Evolutionary conservation across 2,329 filamentous ascomycete genomes (phyloP), one percentile per base, ranked within the genome.

Genomic region (Fusarium pseudonygamai): DNA sequence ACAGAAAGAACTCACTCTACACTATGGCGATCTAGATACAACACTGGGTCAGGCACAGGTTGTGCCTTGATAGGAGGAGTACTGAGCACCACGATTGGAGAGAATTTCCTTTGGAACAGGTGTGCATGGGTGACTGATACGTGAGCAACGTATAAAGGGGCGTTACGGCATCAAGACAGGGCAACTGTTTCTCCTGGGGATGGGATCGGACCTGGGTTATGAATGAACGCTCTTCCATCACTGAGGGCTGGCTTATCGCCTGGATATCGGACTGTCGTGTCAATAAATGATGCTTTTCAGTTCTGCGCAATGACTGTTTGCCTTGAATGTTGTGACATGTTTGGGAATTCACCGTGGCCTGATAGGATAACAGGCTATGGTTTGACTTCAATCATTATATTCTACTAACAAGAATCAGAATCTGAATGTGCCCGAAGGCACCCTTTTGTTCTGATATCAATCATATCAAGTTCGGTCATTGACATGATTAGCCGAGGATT

Each of bases 21-120:
- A 89, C 73, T 92, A 92, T 67, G 86, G 86, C 47, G 90, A 92
- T 67, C 81, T 92, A 67, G 89, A 91, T 79, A 87, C 87, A 67
- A 82, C 82, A 14, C 69, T 83, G 61, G 79, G 75, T 57, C 80
- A 83, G 69, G 74, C 78, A 45, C 78, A 80, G 36, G 74, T 79
- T 30, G 71, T 77, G 49, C 74, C 79, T 56, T 81, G 74, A 75
- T 46, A 60, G 59, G 30, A 43, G 16, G 26, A 52, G 32, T 22
- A 30, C 30, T 16, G 24, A 34, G 30, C n/a, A 28, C 45, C 39
- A 52, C 57, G 57, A 40, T 64, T 69, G 68, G 64, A 74, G 64
- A 69, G 55, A 30, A 34, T 62, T 61, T 59, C 49, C 53, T 63
- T 57, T 66, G 60, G 65, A 46, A 64, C 53, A 62, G 59, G 43